These are phyloP conservation scores for Phytophthora lateralis DNA, from an alignment of 352 stramenopile species.

Conservation along the genomic window DNA sequence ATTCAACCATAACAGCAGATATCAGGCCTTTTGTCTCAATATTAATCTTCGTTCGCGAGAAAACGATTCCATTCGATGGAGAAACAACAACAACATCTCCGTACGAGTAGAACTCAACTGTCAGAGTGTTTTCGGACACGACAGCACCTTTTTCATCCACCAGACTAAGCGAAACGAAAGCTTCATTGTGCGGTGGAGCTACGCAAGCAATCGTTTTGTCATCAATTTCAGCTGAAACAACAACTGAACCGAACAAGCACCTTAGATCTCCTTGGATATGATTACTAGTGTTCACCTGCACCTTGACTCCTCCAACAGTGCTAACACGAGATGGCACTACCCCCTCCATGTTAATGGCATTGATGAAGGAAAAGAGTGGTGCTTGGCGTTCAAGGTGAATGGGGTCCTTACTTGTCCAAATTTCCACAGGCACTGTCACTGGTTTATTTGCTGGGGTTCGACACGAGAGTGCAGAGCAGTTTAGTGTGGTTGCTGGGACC, in stretches of 20 bases:
- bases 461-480: conserved; percentile 33
- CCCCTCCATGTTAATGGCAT: conserved; percentile 24
- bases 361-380: conserved; percentile 24
- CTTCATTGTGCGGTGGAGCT: conserved; percentile 28
- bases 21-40: conserved; percentile 28
- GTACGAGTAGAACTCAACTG: conserved; percentile 38
- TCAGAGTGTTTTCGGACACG: conserved; percentile 48
- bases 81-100: conserved; percentile 16
- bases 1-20: conserved; percentile 25
- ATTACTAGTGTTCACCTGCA: conserved; percentile 27
- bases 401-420: conserved; percentile 14
- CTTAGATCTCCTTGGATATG: conserved; percentile 23
- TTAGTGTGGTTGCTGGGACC: conserved; percentile 25
- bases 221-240: conserved; percentile 25
- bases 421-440: conserved; percentile 33
- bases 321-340: conserved; percentile 22
- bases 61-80: conserved; percentile 40
- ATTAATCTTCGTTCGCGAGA: conserved; percentile 30
- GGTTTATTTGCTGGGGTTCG: conserved; percentile 28
- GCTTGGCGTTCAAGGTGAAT: conserved; percentile 7
- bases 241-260: conserved; percentile 44
- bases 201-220: conserved; percentile 34
- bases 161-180: conserved; percentile 34
- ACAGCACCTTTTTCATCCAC: conserved; percentile 13
- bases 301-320: conserved; percentile 16